Evolutionary conservation across 2,329 filamentous ascomycete species (phyloP).

Genomic region (Hymenoscyphus fraxineus): DNA sequence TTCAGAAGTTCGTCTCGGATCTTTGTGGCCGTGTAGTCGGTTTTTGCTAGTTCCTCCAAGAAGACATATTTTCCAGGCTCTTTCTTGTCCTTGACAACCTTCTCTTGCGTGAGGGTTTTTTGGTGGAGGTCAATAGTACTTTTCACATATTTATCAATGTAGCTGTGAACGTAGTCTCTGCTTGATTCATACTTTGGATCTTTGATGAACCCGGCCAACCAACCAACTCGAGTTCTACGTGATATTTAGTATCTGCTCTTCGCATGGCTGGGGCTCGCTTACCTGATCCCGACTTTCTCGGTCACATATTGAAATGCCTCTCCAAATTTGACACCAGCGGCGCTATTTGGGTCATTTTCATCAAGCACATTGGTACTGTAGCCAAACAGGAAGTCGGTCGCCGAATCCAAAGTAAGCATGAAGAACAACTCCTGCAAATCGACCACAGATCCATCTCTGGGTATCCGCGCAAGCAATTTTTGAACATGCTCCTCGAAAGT

Average conservation of each 20-base stretch:
- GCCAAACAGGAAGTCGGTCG: slow-evolving; percentile 59
- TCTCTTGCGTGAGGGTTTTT: slow-evolving; percentile 14
- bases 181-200: slow-evolving; percentile 28
- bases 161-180: slow-evolving; percentile 28
- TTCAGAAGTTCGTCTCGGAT: slow-evolving; percentile 37
- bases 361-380: slow-evolving; percentile 47
- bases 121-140: slow-evolving; percentile 25
- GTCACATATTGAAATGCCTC: slow-evolving; percentile 37
- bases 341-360: slow-evolving; percentile 9
- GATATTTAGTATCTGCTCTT: background rate
- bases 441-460: slow-evolving; percentile 48
- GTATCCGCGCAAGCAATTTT: slow-evolving; percentile 54
- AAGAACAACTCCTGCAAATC: slow-evolving; percentile 62
- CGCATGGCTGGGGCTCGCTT: background rate
- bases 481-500: slow-evolving; percentile 67
- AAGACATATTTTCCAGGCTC: slow-evolving; percentile 40
- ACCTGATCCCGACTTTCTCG: slow-evolving; percentile 26
- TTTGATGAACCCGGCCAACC: slow-evolving; percentile 23
- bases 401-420: slow-evolving; percentile 43
- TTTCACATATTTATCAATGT: slow-evolving; percentile 29
- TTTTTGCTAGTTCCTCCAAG: slow-evolving; percentile 47
- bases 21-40: slow-evolving; percentile 40
- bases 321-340: slow-evolving; percentile 31
- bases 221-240: slow-evolving; percentile 27
- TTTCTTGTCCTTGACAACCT: slow-evolving; percentile 17